Evolutionary conservation across 176 grass and related monocot species (phyloP).

Genomic region (Oryza glaberrima): DNA sequence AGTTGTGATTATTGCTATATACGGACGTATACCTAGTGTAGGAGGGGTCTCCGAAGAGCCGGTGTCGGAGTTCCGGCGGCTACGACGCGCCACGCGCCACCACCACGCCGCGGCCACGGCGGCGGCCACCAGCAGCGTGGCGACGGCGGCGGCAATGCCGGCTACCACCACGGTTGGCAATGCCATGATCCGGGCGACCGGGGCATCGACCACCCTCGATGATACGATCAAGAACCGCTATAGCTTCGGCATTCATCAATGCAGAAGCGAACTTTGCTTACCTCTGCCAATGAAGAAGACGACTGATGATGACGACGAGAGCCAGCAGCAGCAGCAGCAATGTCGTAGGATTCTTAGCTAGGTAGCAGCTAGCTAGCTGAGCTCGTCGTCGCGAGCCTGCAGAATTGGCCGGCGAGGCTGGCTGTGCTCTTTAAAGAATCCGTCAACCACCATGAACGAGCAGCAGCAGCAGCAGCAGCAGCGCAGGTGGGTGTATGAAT

Average conservation of each 20-base stretch:
- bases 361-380: neutral
- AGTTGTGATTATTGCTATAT: neutral
- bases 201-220: constrained; percentile 69
- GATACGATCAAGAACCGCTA: constrained; percentile 45
- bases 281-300: neutral
- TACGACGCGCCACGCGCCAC: constrained; percentile 36
- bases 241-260: constrained; percentile 60
- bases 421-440: constrained; percentile 35
- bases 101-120: constrained; percentile 44
- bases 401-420: neutral
- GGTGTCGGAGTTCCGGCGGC: constrained; percentile 74
- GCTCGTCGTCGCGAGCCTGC: neutral
- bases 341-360: neutral
- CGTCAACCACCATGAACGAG: constrained; percentile 19
- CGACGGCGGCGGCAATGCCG: constrained; percentile 52
- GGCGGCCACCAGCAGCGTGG: constrained; percentile 38
- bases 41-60: constrained; percentile 78
- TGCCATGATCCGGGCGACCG: constrained; percentile 64
- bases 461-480: neutral
- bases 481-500: constrained; percentile 29
- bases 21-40: constrained; percentile 53
- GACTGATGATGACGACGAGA: neutral
- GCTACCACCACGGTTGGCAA: constrained; percentile 69
- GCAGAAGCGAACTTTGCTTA: neutral
- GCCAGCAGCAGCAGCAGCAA: too few species aligned